A percentile compares a stretch with the other conserved stretches of the same genome.
These are phyloP conservation scores for Solanum etuberosum DNA, from an alignment of 257 asterid genomes.

Conservation along the genomic window DNA sequence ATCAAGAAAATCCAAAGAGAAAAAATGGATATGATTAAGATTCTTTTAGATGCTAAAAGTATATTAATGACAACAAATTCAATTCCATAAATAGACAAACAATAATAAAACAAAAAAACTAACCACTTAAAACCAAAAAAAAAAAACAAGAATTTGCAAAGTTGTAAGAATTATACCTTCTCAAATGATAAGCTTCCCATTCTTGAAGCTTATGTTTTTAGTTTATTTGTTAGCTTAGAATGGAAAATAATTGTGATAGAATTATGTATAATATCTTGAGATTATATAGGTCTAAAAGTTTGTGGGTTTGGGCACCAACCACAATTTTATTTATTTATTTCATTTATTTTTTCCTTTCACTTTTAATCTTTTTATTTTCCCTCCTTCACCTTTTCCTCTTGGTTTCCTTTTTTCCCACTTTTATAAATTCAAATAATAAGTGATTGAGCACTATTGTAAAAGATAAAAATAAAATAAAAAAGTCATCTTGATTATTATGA, in stretches of 20 bases:
- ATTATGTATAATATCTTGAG: background rate
- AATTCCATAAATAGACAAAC: background rate
- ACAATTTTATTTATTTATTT: background rate
- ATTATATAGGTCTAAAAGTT: background rate
- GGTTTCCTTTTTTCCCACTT: background rate
- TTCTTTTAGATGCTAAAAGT: background rate
- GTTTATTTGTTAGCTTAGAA: background rate
- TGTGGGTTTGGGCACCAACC: constrained; percentile 1
- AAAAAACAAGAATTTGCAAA: background rate
- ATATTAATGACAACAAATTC: background rate
- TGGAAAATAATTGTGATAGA: background rate
- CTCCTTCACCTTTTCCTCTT: background rate
- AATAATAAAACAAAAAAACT: background rate
- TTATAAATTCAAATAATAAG: background rate
- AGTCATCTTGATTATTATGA: background rate
- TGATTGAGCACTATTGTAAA: background rate
- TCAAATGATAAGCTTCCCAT: constrained; percentile 2
- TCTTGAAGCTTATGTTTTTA: background rate
- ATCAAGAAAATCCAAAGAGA: background rate
- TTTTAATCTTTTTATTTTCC: background rate
- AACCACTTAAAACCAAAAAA: background rate
- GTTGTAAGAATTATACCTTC: background rate
- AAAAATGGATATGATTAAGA: background rate
- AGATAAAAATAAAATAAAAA: background rate
- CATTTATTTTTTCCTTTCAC: background rate